These are phyloP conservation scores for Chaetomium strumarium DNA, from an alignment of 2,329 filamentous ascomycete species.

Conservation along the genomic window DNA sequence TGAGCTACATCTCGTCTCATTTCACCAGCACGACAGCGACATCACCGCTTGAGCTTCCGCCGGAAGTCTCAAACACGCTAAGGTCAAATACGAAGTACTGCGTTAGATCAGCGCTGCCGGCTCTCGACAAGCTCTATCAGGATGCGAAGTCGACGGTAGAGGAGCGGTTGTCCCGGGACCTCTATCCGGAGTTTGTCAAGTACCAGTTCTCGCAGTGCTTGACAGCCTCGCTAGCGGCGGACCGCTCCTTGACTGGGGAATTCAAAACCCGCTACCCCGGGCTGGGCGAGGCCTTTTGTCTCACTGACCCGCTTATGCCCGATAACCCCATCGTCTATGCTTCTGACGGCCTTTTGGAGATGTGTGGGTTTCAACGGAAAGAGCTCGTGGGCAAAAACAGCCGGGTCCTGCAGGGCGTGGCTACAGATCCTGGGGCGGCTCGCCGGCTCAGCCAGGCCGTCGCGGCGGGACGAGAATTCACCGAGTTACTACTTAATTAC, in stretches of 20 bases:
- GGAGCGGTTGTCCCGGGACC: conserved; percentile 35
- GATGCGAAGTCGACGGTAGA: conserved; percentile 37
- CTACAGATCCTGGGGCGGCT: conserved; percentile 35
- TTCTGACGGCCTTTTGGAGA: conserved; percentile 44
- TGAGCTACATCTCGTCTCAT: conserved; percentile 33
- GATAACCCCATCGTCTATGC: conserved; percentile 48
- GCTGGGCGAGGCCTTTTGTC: conserved; percentile 52
- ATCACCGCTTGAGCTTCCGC: conserved; percentile 38
- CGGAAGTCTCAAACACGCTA: conserved; percentile 35
- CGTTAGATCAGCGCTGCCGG: conserved; percentile 39
- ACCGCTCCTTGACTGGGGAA: conserved; percentile 24
- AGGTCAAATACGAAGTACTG: conserved; percentile 43
- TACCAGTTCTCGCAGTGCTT: conserved; percentile 42
- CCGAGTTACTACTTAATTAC: conserved; percentile 44
- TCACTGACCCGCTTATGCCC: conserved; percentile 45
- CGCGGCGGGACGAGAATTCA: conserved; percentile 33
- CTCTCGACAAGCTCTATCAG: conserved; percentile 37
- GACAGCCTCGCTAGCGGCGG: conserved; percentile 39
- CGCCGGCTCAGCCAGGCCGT: conserved; percentile 35
- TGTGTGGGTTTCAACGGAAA: conserved; percentile 41
- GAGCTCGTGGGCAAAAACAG: conserved; percentile 45
- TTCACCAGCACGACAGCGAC: conserved; percentile 36
- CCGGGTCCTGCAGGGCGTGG: conserved; percentile 41
- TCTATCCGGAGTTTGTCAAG: conserved; percentile 47
- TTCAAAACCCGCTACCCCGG: conserved; percentile 41